Percentiles rank a stretch among this genome's conserved stretches.
Evolutionary conservation across 2,329 filamentous ascomycete species (phyloP).

Genomic region (Xylaria sp.): DNA sequence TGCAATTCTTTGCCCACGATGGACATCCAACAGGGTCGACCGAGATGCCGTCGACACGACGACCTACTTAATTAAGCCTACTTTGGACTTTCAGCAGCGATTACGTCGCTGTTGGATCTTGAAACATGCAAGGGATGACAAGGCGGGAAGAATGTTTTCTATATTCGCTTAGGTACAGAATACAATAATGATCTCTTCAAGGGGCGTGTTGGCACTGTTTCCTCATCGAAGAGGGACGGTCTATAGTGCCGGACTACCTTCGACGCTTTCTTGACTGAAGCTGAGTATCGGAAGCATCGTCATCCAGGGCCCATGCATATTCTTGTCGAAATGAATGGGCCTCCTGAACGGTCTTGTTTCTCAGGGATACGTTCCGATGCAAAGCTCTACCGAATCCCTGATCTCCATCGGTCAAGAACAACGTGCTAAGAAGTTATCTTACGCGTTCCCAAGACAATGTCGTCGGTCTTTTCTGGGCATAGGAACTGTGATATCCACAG

Average conservation of each 20-base stretch:
- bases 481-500: too few species aligned
- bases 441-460: too few species aligned
- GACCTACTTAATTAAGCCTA: not conserved
- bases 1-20: not conserved
- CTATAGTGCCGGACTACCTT: not conserved
- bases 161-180: not conserved
- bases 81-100: not conserved
- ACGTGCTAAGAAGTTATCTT: not conserved
- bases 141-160: not conserved
- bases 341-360: not conserved
- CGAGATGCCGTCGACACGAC: not conserved
- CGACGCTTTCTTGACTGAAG: not conserved
- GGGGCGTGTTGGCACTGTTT: not conserved
- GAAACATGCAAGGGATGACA: slow-evolving; percentile 7
- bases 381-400: not conserved
- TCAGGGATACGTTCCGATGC: not conserved
- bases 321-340: not conserved
- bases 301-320: slow-evolving; percentile 6
- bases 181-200: not conserved
- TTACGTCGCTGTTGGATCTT: not conserved
- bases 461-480: too few species aligned
- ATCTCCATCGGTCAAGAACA: not conserved
- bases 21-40: not conserved
- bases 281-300: slow-evolving; percentile 15
- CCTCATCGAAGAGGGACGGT: not conserved